Percentiles rank a stretch among this genome's conserved stretches.
These are phyloP conservation scores for Eutrema yunnanense DNA, from an alignment of 345 rosid species.

Conservation along the genomic window DNA sequence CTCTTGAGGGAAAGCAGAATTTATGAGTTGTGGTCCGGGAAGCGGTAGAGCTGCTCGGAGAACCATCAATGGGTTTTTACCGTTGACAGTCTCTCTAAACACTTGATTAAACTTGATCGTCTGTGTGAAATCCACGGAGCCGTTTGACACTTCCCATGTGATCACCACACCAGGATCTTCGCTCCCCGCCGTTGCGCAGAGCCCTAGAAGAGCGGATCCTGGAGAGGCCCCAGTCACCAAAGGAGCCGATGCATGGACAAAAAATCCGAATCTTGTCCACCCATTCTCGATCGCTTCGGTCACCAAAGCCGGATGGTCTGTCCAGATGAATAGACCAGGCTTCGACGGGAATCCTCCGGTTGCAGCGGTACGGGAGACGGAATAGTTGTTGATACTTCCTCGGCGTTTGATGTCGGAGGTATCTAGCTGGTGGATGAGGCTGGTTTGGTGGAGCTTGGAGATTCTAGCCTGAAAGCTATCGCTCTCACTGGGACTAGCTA, in stretches of 20 bases:
- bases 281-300: constrained; percentile 80
- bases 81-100: neutral
- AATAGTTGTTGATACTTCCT: constrained; percentile 33
- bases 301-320: constrained; percentile 65
- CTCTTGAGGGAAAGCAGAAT: constrained; percentile 79
- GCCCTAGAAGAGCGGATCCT: constrained; percentile 36
- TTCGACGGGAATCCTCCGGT: constrained; percentile 20
- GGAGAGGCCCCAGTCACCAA: constrained; percentile 36
- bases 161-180: constrained; percentile 47
- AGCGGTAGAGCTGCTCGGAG: constrained; percentile 71
- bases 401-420: constrained; percentile 40
- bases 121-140: constrained; percentile 72
- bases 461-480: constrained; percentile 48
- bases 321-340: constrained; percentile 57
- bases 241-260: constrained; percentile 30
- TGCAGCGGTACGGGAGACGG: constrained; percentile 37
- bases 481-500: constrained; percentile 1
- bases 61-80: constrained; percentile 39
- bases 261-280: constrained; percentile 81
- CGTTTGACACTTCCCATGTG: constrained; percentile 78
- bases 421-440: constrained; percentile 36
- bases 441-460: constrained; percentile 50
- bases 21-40: constrained; percentile 83
- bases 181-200: constrained; percentile 41
- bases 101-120: constrained; percentile 63